Percentiles rank a stretch among this genome's conserved stretches.
These are phyloP conservation scores for Rhodofomes roseus DNA, from an alignment of 1,284 basidiomycete genomes.

Conservation along the genomic window DNA sequence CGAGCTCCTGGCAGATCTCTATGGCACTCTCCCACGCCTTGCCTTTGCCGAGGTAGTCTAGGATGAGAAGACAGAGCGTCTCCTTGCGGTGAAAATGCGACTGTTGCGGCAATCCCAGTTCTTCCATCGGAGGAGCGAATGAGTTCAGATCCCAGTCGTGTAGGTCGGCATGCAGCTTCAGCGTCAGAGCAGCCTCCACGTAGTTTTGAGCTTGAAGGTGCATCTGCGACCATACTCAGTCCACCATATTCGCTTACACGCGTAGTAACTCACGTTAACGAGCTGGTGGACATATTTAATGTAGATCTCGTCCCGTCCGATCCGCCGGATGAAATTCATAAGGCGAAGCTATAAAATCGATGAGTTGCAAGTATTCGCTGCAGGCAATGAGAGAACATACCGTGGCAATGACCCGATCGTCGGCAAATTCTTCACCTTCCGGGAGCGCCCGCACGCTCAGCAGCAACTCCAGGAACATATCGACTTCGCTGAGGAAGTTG, in stretches of 20 bases:
- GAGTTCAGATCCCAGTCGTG: slow-evolving; percentile 85
- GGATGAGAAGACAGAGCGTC: slow-evolving; percentile 78
- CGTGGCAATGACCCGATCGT: slow-evolving; percentile 92
- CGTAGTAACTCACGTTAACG: slow-evolving; percentile 62
- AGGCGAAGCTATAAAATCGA: slow-evolving; percentile 59
- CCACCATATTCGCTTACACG: too few relatives aligned
- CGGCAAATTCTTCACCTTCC: slow-evolving; percentile 88
- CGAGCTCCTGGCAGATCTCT: slow-evolving; percentile 89
- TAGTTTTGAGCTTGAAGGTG: slow-evolving; percentile 87
- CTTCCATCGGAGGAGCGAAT: slow-evolving; percentile 82
- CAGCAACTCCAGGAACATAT: slow-evolving; percentile 92
- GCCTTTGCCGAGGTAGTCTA: slow-evolving; percentile 89
- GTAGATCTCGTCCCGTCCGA: slow-evolving; percentile 86
- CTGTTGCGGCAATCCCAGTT: slow-evolving; percentile 86
- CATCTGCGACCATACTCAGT: slow-evolving; percentile 44
- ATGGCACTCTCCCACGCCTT: slow-evolving; percentile 96
- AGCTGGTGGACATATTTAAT: slow-evolving; percentile 95
- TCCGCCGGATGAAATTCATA: slow-evolving; percentile 88
- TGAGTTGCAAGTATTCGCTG: not conserved
- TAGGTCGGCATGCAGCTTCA: slow-evolving; percentile 91
- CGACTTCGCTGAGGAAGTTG: slow-evolving; percentile 85
- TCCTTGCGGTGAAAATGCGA: slow-evolving; percentile 95
- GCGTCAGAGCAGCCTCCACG: slow-evolving; percentile 87
- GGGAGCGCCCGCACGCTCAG: slow-evolving; percentile 91
- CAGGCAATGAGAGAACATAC: slow-evolving; percentile 30